These are phyloP conservation scores for Cryptosporidium ryanae DNA, from an alignment of 169 alveolate genomes.

Conservation along the genomic window DNA sequence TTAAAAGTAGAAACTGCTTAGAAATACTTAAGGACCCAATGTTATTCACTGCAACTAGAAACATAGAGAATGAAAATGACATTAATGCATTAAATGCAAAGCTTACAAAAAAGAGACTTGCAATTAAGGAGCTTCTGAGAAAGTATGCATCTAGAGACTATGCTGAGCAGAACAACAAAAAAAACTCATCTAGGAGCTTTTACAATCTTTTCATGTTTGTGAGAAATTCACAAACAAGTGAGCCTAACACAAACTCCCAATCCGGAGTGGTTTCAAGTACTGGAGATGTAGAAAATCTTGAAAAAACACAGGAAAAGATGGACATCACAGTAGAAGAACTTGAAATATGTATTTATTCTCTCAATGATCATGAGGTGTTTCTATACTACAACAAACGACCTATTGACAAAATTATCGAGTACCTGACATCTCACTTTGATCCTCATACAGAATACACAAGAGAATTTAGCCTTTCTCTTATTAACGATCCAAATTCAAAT, in stretches of 20 bases:
- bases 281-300: constrained; percentile 34
- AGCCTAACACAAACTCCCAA: constrained; percentile 4
- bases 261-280: constrained; percentile 60
- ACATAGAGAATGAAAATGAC: constrained; percentile 74
- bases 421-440: constrained; percentile 33
- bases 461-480: constrained; percentile 46
- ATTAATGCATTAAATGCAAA: constrained; percentile 15
- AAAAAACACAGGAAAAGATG: constrained; percentile 72
- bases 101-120: constrained; percentile 47
- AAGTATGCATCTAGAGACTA: constrained; percentile 41
- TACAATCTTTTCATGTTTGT: constrained; percentile 34
- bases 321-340: constrained; percentile 88
- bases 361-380: constrained; percentile 87
- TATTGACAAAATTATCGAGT: constrained; percentile 68
- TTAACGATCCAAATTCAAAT: constrained; percentile 74
- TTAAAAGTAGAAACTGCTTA: constrained; percentile 84
- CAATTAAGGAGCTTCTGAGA: constrained; percentile 61
- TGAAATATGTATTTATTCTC: constrained; percentile 90
- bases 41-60: constrained; percentile 86
- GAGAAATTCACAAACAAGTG: constrained; percentile 1
- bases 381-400: constrained; percentile 62
- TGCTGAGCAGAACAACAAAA: constrained; percentile 17
- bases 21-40: constrained; percentile 87
- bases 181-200: constrained; percentile 33
- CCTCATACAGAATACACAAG: constrained; percentile 44